These are phyloP conservation scores for Coemansia umbellata DNA, from an alignment of 192 early-diverging fungal genomes.

Conservation along the genomic window DNA sequence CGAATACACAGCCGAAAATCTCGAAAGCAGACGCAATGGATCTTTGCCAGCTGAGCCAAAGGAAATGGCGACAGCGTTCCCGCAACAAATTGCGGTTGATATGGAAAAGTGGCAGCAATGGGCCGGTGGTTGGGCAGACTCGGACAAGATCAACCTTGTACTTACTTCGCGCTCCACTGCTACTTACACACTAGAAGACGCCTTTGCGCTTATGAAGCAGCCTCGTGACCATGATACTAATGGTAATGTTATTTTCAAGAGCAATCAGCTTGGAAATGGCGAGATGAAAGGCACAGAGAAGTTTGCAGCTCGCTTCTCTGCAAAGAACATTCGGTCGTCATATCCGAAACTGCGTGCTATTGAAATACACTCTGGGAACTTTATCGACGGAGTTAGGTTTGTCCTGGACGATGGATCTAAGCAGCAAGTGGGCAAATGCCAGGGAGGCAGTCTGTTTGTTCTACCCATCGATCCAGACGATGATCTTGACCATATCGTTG, in stretches of 20 bases:
- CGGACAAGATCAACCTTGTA: slow-evolving; percentile 29
- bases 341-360: slow-evolving; percentile 20
- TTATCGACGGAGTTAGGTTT: slow-evolving; percentile 54
- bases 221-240: slow-evolving; percentile 5
- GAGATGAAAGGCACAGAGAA: slow-evolving; percentile 31
- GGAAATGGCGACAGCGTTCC: slow-evolving; percentile 24
- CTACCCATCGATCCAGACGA: slow-evolving; percentile 49
- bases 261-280: slow-evolving; percentile 37
- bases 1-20: slow-evolving; percentile 53
- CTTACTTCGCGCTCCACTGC: slow-evolving; percentile 29
- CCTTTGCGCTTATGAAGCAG: slow-evolving; percentile 2
- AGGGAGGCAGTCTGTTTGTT: slow-evolving; percentile 32
- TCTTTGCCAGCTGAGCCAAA: slow-evolving; percentile 17
- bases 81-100: slow-evolving; percentile 12
- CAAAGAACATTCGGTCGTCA: slow-evolving; percentile 14
- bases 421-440: slow-evolving; percentile 40
- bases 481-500: slow-evolving; percentile 45
- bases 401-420: slow-evolving; percentile 46
- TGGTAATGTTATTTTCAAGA: slow-evolving; percentile 22
- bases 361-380: slow-evolving; percentile 47
- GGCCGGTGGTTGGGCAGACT: slow-evolving; percentile 28
- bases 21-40: slow-evolving; percentile 18
- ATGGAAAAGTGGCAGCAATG: slow-evolving; percentile 9
- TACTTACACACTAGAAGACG: slow-evolving; percentile 20
- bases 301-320: slow-evolving; percentile 25